These are phyloP conservation scores for Darksidea phi DNA, from an alignment of 495 filamentous ascomycete genomes.

Conservation along the genomic window DNA sequence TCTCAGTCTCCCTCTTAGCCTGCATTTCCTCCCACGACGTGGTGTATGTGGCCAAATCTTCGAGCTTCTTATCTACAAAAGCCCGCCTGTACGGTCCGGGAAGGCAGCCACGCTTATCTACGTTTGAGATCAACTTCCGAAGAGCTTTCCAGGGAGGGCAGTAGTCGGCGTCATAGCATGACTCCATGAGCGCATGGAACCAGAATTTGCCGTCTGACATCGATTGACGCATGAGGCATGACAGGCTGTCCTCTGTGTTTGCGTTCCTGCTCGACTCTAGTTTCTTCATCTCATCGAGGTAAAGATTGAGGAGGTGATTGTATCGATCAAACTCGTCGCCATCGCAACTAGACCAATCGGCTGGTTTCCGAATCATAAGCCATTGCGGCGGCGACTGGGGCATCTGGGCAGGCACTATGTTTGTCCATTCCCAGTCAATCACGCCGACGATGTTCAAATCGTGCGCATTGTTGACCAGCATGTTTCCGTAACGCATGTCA, in stretches of 20 bases:
- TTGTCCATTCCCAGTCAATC: constrained; percentile 20
- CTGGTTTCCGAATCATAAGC: constrained; percentile 6
- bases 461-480: constrained; percentile 19
- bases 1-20: constrained; percentile 6
- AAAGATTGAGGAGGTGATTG: constrained; percentile 1
- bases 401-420: constrained; percentile 12
- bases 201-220: constrained; percentile 21
- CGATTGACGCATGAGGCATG: constrained; percentile 8
- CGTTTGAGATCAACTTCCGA: constrained; percentile 12
- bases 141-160: constrained; percentile 16
- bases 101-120: constrained; percentile 13
- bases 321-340: constrained; percentile 9
- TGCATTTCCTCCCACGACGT: neutral
- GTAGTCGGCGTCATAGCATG: constrained; percentile 8
- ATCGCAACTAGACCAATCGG: neutral
- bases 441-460: constrained; percentile 20
- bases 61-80: constrained; percentile 9
- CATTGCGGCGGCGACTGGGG: constrained; percentile 5
- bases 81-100: neutral
- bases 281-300: neutral
- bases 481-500: constrained; percentile 25
- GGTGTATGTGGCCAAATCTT: constrained; percentile 4
- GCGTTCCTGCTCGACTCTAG: neutral
- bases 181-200: constrained; percentile 19
- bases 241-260: constrained; percentile 6